phyloP scores from a whole-genome alignment of 2,329 filamentous ascomycete genomes.

The Colletotrichum destructivum region DNA sequence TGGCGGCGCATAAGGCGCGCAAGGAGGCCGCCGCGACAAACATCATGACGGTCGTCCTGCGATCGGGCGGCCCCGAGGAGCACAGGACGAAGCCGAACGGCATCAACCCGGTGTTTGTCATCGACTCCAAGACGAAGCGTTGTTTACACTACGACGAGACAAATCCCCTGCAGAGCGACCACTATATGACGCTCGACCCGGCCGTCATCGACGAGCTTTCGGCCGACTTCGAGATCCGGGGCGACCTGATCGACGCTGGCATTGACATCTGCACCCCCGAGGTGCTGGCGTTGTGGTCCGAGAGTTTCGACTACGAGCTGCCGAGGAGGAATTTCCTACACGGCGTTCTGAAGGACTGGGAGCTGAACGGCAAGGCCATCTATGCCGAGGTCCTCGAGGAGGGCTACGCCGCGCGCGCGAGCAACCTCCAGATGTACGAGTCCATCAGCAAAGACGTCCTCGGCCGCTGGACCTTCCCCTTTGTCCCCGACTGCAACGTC shows the following conservation, averaged over 20 bases:
- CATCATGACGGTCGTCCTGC: conserved; percentile 96
- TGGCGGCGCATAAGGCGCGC: conserved; percentile 85
- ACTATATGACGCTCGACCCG: conserved; percentile 81
- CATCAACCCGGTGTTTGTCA: conserved; percentile 85
- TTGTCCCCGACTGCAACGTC: conserved; percentile 91
- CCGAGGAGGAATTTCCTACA: conserved; percentile 91
- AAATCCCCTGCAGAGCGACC: conserved; percentile 75
- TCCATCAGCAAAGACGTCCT: conserved; percentile 90
- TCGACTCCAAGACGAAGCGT: conserved; percentile 84
- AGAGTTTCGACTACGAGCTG: conserved; percentile 97
- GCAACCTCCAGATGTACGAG: conserved; percentile 91
- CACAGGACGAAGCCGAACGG: conserved; percentile 85
- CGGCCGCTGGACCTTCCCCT: conserved; percentile 87
- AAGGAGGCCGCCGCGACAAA: conserved; percentile 90
- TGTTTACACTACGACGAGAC: conserved; percentile 97
- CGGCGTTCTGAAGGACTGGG: conserved; percentile 95
- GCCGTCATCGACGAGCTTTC: conserved; percentile 81
- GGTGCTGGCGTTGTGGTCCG: conserved; percentile 93
- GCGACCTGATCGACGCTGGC: conserved; percentile 92
- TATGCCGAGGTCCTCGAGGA: conserved; percentile 88
- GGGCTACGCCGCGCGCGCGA: conserved; percentile 88
- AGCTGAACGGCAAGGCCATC: conserved; percentile 97
- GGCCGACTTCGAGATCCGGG: conserved; percentile 83
- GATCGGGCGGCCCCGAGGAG: conserved; percentile 77
- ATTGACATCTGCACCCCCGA: conserved; percentile 99